Base-by-base conservation (phyloP, 2,329 filamentous ascomycete genomes). In the Diaporthe aspalathi region DNA sequence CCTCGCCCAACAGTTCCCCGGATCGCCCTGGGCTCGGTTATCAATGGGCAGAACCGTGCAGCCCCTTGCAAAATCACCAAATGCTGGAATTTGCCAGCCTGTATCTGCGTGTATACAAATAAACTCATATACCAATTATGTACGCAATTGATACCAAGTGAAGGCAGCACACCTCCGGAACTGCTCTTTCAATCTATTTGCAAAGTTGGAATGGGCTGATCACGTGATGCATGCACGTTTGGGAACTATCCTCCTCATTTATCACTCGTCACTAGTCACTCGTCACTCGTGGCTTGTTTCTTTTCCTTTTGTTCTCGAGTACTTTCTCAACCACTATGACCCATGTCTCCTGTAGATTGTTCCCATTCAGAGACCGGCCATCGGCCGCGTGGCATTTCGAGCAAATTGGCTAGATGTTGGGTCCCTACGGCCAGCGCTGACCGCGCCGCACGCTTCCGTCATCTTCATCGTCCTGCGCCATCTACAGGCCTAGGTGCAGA, bases 401-500 rank as follows among this genome's bases (percentile, higher is more conserved):
- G 43, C 47, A n/a, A n/a, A 16, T 56, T 32, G 57, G 14, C 38
- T 5, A 29, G 17, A 27, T 43, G 22, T n/a, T 24, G 17, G 40
- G 7, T 40, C 29, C 52, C 29, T 32, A 32, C 29, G 49, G 43
- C 20, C 43, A n/a, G 27, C 43, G 43, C 60, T 49, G 43, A 38
- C 20, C 24, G 24, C 16, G 22, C 24, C 27, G 20, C 32, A 24
- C 14, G 20, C 16, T 50, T 32, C 5, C 49, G 60, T 49, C 27
- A 14, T 50, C n/a, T 38, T 50, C 6, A 65, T 35, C 45, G 60
- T 20, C 27, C 54, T 72, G 67, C 63, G 29, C 29, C 43, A 32
- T 70, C 72, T 12, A 38, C 45, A 60, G 68, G 72, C 43, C 67
- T 53, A 63, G 70, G n/a, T n/a, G n/a, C n/a, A n/a, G n/a, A n/a